Conservation (phyloP, 768 basidiomycete species). For the Royoungia palumana region DNA sequence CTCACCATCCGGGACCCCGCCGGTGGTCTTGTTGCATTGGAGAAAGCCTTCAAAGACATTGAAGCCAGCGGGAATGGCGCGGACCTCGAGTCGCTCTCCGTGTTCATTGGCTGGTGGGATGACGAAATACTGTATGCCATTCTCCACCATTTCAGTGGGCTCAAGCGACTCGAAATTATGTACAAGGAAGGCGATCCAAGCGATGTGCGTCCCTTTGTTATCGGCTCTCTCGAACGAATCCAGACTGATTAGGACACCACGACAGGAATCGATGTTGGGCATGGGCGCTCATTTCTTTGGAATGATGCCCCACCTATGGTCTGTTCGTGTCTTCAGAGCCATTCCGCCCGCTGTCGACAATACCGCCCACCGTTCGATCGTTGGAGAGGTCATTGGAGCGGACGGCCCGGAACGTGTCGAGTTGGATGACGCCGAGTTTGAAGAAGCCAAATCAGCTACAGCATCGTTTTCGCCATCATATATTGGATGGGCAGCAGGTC, state of each 20-base stretch:
- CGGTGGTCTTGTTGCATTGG: slow-evolving; percentile 20
- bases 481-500: background rate
- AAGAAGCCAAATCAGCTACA: slow-evolving; percentile 11
- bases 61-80: slow-evolving; percentile 16
- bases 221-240: background rate
- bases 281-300: slow-evolving; percentile 44
- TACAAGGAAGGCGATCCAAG: slow-evolving; percentile 37
- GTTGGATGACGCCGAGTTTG: slow-evolving; percentile 20
- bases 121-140: slow-evolving; percentile 44
- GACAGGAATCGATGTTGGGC: slow-evolving; percentile 38
- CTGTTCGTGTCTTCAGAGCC: slow-evolving; percentile 37
- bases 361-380: slow-evolving; percentile 5
- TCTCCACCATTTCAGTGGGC: slow-evolving; percentile 33
- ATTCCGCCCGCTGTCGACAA: slow-evolving; percentile 14
- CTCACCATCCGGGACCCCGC: slow-evolving; percentile 26
- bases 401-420: slow-evolving; percentile 16
- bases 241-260: too few species aligned
- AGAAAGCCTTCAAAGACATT: slow-evolving; percentile 27
- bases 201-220: slow-evolving; percentile 34
- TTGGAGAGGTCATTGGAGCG: slow-evolving; percentile 8
- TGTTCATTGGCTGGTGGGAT: slow-evolving; percentile 44
- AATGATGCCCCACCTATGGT: slow-evolving; percentile 35
- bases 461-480: background rate
- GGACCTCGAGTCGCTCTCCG: slow-evolving; percentile 29
- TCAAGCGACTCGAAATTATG: slow-evolving; percentile 40